Conservation (phyloP, 805 yeast species). For the Suhomyces sp. region DNA sequence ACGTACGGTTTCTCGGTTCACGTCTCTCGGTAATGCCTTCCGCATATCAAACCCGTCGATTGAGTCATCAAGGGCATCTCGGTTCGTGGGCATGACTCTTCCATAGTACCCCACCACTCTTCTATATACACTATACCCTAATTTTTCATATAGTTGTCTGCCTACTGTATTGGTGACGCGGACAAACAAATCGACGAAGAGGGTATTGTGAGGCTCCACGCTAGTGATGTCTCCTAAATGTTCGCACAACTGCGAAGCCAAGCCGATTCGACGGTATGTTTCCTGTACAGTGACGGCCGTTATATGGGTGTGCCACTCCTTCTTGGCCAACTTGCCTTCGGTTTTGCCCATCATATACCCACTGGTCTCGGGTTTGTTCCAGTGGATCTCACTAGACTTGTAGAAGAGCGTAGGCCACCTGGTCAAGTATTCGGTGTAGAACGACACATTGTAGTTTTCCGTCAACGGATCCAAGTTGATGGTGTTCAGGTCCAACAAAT, state of each 20-base stretch:
- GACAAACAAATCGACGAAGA: conserved; percentile 89
- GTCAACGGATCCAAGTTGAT: conserved; percentile 87
- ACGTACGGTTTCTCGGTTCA: conserved; percentile 50
- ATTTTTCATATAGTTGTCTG: conserved; percentile 73
- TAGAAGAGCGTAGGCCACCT: conserved; percentile 90
- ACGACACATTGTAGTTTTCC: conserved; percentile 82
- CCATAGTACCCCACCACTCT: conserved; percentile 90
- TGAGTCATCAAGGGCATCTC: conserved; percentile 54
- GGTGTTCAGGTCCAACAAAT: conserved; percentile 66
- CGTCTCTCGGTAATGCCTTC: conserved; percentile 58
- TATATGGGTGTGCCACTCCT: conserved; percentile 94
- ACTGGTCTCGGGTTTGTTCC: conserved; percentile 32
- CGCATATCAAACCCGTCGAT: conserved; percentile 91
- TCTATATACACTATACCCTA: conserved; percentile 82
- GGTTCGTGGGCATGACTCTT: conserved; percentile 43
- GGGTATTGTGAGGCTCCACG: conserved; percentile 70
- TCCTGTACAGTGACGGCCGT: conserved; percentile 92
- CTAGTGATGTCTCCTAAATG: conserved; percentile 70
- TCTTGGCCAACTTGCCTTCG: conserved; percentile 65
- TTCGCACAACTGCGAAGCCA: conserved; percentile 77
- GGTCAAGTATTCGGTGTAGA: conserved; percentile 78
- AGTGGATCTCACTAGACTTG: conserved; percentile 53
- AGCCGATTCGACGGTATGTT: conserved; percentile 76
- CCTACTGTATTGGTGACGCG: conserved; percentile 82
- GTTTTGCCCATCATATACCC: conserved; percentile 96